Conservation (phyloP, 75 land plant species). For the Cryptomeria japonica region DNA sequence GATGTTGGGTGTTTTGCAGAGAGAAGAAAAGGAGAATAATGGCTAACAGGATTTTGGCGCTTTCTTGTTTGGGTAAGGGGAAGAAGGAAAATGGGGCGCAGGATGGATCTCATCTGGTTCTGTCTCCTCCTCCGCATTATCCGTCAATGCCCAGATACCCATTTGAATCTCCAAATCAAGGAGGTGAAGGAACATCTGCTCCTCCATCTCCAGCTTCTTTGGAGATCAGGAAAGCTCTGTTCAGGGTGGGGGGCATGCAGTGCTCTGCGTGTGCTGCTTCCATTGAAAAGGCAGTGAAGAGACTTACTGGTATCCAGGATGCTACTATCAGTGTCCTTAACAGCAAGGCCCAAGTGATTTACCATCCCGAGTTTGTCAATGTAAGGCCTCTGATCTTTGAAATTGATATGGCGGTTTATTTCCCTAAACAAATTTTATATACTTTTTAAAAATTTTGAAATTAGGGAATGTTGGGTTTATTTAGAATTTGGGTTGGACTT, state of each 20-base stretch:
- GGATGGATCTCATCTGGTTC: neutral
- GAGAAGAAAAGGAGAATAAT: neutral
- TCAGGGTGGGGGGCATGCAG: slow-evolving; percentile 46
- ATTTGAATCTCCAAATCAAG: neutral
- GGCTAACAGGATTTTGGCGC: slow-evolving; percentile 6
- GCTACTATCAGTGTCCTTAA: slow-evolving; percentile 56
- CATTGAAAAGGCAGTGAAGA: slow-evolving; percentile 50
- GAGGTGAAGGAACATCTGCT: neutral
- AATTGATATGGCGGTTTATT: neutral
- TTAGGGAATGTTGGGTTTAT: neutral
- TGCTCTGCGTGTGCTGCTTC: slow-evolving; percentile 63
- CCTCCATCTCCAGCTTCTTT: neutral
- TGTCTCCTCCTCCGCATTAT: slow-evolving; percentile 34
- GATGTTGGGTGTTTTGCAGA: neutral
- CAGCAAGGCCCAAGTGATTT: slow-evolving; percentile 44
- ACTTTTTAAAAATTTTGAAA: neutral
- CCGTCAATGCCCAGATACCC: slow-evolving; percentile 52
- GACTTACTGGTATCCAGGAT: slow-evolving; percentile 47
- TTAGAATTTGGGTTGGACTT: neutral
- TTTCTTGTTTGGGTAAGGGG: slow-evolving; percentile 3
- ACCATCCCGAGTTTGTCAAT: slow-evolving; percentile 40
- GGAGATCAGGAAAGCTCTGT: slow-evolving; percentile 21
- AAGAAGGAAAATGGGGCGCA: neutral
- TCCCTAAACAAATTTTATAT: neutral
- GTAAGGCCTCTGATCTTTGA: slow-evolving; percentile 13